phyloP scores from a whole-genome alignment of 2,329 filamentous ascomycete species.

The Nannizziopsis barbatae region DNA sequence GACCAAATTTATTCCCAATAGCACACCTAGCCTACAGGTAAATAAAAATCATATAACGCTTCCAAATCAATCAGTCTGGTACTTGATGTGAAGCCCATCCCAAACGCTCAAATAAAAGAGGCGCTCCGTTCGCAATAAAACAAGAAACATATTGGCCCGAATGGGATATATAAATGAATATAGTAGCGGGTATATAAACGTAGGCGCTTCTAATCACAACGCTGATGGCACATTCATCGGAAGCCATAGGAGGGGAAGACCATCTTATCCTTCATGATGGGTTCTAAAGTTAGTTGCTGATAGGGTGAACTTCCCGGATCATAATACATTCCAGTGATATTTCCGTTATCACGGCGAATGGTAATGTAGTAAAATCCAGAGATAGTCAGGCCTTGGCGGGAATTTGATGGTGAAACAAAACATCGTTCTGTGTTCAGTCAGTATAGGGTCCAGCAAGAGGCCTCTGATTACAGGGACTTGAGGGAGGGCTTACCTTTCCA shows the following conservation, averaged over 20 bases:
- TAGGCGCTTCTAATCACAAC: background rate
- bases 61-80: too few relatives aligned
- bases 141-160: too few relatives aligned
- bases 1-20: too few relatives aligned
- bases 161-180: too few relatives aligned
- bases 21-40: too few relatives aligned
- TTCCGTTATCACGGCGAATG: slow-evolving; percentile 35
- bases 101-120: too few relatives aligned
- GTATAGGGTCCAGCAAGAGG: background rate
- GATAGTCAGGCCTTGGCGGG: slow-evolving; percentile 39
- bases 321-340: slow-evolving; percentile 41
- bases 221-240: slow-evolving; percentile 20
- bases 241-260: slow-evolving; percentile 35
- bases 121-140: too few relatives aligned
- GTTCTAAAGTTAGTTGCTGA: slow-evolving; percentile 37
- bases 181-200: background rate
- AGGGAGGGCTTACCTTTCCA: slow-evolving; percentile 36
- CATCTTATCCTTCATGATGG: slow-evolving; percentile 30
- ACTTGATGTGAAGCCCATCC: too few relatives aligned
- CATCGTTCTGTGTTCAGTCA: slow-evolving; percentile 31
- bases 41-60: too few relatives aligned
- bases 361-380: slow-evolving; percentile 43
- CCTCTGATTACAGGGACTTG: background rate
- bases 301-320: slow-evolving; percentile 41
- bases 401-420: slow-evolving; percentile 39